These are phyloP conservation scores for Trichoderma brevicompactum DNA, from an alignment of 2,329 filamentous ascomycete genomes.

Conservation along the genomic window DNA sequence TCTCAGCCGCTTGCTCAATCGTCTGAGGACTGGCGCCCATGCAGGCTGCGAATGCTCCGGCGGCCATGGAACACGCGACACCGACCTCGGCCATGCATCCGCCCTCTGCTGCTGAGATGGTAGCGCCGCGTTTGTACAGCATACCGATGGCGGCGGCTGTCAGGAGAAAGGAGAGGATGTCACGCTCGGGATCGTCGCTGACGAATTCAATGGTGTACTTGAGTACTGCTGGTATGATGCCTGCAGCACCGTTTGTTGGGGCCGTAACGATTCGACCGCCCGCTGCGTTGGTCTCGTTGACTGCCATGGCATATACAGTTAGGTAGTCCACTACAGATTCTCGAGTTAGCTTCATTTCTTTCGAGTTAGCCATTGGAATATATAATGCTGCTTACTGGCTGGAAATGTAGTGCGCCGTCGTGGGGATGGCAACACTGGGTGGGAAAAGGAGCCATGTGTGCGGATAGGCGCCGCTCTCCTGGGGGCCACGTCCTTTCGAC, in stretches of 20 bases:
- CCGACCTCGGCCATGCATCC: slow-evolving; percentile 25
- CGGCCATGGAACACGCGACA: slow-evolving; percentile 22
- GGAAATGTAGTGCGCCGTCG: slow-evolving; percentile 23
- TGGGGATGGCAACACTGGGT: slow-evolving; percentile 17
- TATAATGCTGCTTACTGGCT: neutral
- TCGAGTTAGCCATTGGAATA: neutral
- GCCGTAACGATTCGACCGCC: slow-evolving; percentile 22
- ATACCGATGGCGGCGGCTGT: slow-evolving; percentile 22
- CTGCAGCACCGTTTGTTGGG: slow-evolving; percentile 20
- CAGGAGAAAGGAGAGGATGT: slow-evolving; percentile 19
- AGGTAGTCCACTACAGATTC: slow-evolving; percentile 13
- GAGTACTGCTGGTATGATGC: slow-evolving; percentile 24
- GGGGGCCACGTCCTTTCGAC: slow-evolving; percentile 7
- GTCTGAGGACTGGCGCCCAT: slow-evolving; percentile 24
- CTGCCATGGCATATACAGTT: slow-evolving; percentile 24
- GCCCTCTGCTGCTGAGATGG: slow-evolving; percentile 25
- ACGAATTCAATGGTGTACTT: slow-evolving; percentile 22
- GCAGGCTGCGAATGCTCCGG: slow-evolving; percentile 24
- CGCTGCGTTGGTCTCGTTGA: slow-evolving; percentile 23
- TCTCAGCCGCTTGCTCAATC: slow-evolving; percentile 22
- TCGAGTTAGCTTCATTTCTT: neutral
- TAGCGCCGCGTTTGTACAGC: slow-evolving; percentile 26
- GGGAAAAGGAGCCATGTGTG: slow-evolving; percentile 24
- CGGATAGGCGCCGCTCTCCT: slow-evolving; percentile 8
- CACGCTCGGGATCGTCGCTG: slow-evolving; percentile 18